Evolutionary conservation across 179 eudicot genomes (phyloP).

Genomic region (Actinidia chinensis): DNA sequence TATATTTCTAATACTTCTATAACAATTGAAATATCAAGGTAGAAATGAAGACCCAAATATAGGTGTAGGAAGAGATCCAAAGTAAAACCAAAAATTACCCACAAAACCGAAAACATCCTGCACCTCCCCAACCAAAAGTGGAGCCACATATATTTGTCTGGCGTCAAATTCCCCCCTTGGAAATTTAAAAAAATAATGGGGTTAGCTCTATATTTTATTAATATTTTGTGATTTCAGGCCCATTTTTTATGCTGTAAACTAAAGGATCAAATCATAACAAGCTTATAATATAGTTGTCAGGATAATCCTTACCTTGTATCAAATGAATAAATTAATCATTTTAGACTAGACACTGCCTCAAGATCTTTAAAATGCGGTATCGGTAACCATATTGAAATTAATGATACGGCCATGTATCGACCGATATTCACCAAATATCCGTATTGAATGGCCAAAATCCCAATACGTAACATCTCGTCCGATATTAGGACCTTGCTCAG

Average conservation of each 20-base stretch:
- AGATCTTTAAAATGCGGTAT: too few species aligned
- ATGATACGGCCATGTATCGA: too few species aligned
- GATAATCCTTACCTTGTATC: not conserved
- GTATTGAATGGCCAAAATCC: too few species aligned
- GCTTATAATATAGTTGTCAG: not conserved
- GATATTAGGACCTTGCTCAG: too few species aligned
- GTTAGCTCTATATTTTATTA: not conserved
- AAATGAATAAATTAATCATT: not conserved
- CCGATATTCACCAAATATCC: too few species aligned
- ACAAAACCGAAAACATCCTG: not conserved
- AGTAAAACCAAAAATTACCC: not conserved
- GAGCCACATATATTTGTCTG: too few species aligned
- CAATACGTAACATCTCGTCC: too few species aligned
- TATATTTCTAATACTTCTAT: not conserved
- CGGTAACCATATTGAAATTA: too few species aligned
- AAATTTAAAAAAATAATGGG: not conserved
- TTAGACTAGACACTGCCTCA: not conserved
- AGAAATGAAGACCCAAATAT: not conserved
- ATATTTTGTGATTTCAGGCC: not conserved
- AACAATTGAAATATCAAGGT: not conserved
- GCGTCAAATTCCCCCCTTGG: not conserved
- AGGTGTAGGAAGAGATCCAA: not conserved
- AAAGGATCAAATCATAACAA: not conserved
- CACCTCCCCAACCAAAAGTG: not conserved
- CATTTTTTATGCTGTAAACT: not conserved